Evolutionary conservation across 1,284 basidiomycete genomes (phyloP).

Genomic region (Sparassis latifolia): DNA sequence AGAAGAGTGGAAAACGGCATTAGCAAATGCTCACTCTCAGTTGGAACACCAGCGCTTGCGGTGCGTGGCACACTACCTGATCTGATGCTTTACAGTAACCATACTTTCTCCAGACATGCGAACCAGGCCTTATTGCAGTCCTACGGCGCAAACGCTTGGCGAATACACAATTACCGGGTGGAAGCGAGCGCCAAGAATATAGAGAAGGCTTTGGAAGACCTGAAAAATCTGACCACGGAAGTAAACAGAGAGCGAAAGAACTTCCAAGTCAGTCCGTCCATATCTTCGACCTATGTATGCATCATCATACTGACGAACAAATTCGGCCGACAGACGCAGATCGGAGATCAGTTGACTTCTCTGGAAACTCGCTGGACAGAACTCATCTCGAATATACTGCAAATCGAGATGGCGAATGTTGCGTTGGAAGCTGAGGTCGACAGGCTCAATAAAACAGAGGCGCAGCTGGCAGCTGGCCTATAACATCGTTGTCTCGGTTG

Average conservation of each 20-base stretch:
- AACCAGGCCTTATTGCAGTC: constrained; percentile 83
- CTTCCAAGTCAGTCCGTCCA: constrained; percentile 49
- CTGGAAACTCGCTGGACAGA: constrained; percentile 87
- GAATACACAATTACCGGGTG: constrained; percentile 83
- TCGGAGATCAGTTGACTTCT: constrained; percentile 71
- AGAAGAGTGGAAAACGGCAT: constrained; percentile 73
- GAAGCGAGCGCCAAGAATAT: constrained; percentile 73
- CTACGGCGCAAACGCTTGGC: constrained; percentile 89
- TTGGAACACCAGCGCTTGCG: constrained; percentile 87
- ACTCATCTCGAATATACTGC: constrained; percentile 79
- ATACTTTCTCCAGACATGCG: constrained; percentile 48
- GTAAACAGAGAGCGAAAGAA: constrained; percentile 87
- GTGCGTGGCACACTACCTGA: constrained; percentile 33
- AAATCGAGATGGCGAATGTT: constrained; percentile 90
- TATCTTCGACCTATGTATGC: background rate
- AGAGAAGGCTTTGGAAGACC: constrained; percentile 64
- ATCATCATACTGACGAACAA: constrained; percentile 1
- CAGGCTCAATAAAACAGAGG: constrained; percentile 47
- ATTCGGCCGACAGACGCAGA: constrained; percentile 44
- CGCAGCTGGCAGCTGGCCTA: constrained; percentile 46
- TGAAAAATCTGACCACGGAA: constrained; percentile 72
- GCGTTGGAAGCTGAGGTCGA: constrained; percentile 73
- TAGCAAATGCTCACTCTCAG: constrained; percentile 79
- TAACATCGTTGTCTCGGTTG: constrained; percentile 7
- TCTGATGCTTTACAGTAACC: background rate